A percentile compares a stretch with the other conserved stretches of the same genome.
These are phyloP conservation scores for Ogataea nakhonphanomensis DNA, from an alignment of 805 yeast genomes.

Conservation along the genomic window DNA sequence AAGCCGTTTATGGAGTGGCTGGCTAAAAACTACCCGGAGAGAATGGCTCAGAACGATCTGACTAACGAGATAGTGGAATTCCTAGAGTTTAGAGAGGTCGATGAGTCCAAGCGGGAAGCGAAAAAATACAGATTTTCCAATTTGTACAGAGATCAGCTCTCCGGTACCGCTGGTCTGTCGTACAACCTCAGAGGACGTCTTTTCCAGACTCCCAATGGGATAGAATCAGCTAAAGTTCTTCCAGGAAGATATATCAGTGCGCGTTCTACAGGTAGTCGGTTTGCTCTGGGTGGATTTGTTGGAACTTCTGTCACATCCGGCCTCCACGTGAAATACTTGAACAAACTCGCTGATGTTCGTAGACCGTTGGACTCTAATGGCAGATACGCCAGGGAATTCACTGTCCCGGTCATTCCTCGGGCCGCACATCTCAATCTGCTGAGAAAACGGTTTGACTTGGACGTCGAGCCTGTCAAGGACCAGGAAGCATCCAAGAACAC, in stretches of 20 bases:
- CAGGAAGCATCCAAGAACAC: constrained; percentile 6
- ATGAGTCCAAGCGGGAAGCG: constrained; percentile 7
- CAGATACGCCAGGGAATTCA: constrained; percentile 29
- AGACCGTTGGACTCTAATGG: constrained; percentile 25
- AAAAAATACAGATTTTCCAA: constrained; percentile 14
- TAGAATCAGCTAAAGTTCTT: constrained; percentile 45
- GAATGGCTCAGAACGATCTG: constrained; percentile 32
- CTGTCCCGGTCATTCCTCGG: constrained; percentile 28
- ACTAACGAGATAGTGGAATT: constrained; percentile 40
- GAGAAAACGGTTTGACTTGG: constrained; percentile 22
- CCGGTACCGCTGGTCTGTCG: constrained; percentile 76
- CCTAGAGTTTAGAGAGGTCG: constrained; percentile 28
- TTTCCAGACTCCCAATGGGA: constrained; percentile 67
- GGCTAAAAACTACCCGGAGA: constrained; percentile 46
- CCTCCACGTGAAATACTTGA: constrained; percentile 24
- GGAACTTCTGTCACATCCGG: constrained; percentile 26
- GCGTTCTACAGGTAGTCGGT: constrained; percentile 37
- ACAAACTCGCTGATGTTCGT: constrained; percentile 15
- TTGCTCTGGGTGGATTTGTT: constrained; percentile 56
- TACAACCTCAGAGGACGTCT: constrained; percentile 68
- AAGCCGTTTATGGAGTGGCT: constrained; percentile 54
- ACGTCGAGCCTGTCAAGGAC: constrained; percentile 25
- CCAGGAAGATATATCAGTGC: constrained; percentile 65
- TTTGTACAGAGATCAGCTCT: constrained; percentile 21
- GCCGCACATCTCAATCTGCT: constrained; percentile 25